A percentile compares a stretch with the other conserved stretches of the same genome.
phyloP scores from a whole-genome alignment of 345 rosid genomes.

The Rhizophora mangle region DNA sequence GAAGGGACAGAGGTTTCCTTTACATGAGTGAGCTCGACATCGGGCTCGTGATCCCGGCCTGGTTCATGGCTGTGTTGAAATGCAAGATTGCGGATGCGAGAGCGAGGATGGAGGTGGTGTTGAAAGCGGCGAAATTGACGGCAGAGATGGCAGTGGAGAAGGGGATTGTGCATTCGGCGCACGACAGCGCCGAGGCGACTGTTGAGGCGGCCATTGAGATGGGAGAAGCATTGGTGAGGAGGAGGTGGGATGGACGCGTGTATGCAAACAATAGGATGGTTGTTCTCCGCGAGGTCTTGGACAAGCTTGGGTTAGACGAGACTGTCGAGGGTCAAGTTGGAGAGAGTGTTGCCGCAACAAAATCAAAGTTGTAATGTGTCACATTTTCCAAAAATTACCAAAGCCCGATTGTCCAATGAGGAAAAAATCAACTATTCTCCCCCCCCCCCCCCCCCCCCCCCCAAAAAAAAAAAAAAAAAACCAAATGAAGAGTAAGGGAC shows the following conservation, averaged over 20 bases:
- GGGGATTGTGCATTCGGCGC: conserved; percentile 2
- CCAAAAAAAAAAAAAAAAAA: too few relatives aligned
- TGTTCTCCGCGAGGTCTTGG: conserved; percentile 6
- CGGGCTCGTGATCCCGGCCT: conserved; percentile 18
- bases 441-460: too few relatives aligned
- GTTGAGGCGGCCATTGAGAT: conserved; percentile 12
- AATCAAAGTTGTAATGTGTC: background rate
- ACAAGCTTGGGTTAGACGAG: conserved; percentile 12
- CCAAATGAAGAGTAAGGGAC: too few relatives aligned
- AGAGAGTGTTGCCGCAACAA: background rate
- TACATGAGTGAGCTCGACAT: conserved; percentile 27
- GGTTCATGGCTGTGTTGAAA: conserved; percentile 15
- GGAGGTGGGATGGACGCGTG: conserved; percentile 19
- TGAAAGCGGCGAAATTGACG: conserved; percentile 17
- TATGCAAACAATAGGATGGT: conserved; percentile 12
- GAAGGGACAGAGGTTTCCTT: conserved; percentile 22
- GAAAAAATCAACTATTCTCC: too few relatives aligned
- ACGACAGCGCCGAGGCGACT: conserved; percentile 13
- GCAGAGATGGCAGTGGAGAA: conserved; percentile 20
- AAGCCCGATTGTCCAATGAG: too few relatives aligned
- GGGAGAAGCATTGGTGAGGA: conserved; percentile 4
- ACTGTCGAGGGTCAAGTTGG: background rate
- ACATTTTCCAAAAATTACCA: too few relatives aligned
- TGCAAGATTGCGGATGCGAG: conserved; percentile 1
- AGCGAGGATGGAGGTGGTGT: conserved; percentile 12